These are phyloP conservation scores for Medicago lupulina DNA, from an alignment of 306 rosid genomes.

Conservation along the genomic window DNA sequence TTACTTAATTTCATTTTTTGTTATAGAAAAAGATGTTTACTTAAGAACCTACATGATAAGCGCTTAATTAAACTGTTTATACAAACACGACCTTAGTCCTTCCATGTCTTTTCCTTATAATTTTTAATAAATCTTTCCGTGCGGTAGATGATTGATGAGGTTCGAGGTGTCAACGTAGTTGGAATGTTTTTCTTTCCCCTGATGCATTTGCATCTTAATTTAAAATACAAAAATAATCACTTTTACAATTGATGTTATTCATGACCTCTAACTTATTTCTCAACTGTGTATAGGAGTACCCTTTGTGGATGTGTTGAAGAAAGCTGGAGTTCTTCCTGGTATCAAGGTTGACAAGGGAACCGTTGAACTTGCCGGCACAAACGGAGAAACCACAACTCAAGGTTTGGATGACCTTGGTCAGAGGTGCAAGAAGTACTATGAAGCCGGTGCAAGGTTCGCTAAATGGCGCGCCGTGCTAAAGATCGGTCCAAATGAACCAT, in stretches of 20 bases:
- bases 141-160: too few species aligned
- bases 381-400: constrained; percentile 88
- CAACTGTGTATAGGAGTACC: constrained; percentile 55
- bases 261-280: not conserved
- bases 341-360: constrained; percentile 94
- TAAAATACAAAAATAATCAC: not conserved
- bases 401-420: constrained; percentile 77
- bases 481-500: constrained; percentile 77
- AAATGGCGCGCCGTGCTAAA: constrained; percentile 89
- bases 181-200: too few species aligned
- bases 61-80: too few species aligned
- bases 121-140: too few species aligned
- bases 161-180: too few species aligned
- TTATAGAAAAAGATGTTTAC: not conserved
- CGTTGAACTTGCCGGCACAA: constrained; percentile 74
- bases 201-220: too few species aligned
- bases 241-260: not conserved
- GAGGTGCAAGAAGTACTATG: constrained; percentile 81
- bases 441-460: constrained; percentile 83
- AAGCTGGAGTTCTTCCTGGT: constrained; percentile 74
- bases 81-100: too few species aligned
- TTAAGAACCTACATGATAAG: not conserved
- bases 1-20: too few species aligned
- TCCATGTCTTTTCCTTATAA: too few species aligned
- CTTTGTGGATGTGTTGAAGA: constrained; percentile 72